Percentiles rank a stretch among this genome's conserved stretches.
phyloP scores from a whole-genome alignment of 78 protist genomes.

The Chrysochromulina parva region DNA sequence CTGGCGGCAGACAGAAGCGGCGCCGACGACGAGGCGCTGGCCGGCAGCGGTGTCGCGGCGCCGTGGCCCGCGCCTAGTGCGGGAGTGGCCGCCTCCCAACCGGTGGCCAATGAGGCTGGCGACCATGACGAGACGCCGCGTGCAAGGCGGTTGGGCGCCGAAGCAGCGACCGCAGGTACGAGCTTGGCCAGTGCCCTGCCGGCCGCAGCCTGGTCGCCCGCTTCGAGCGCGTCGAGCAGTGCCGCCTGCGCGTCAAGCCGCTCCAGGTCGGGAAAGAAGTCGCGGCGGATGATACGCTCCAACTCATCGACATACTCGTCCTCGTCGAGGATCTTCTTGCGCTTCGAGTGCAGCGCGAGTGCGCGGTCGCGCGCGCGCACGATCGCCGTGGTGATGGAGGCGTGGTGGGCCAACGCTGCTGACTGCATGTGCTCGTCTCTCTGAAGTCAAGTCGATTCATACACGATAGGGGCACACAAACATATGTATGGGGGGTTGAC shows the following conservation, averaged over 20 bases:
- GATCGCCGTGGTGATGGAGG: too few species aligned
- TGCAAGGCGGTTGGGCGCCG: neutral
- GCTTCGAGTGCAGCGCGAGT: neutral
- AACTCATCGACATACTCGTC: slow-evolving; percentile 52
- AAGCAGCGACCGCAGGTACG: neutral
- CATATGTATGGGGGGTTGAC: too few species aligned
- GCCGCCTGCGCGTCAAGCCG: slow-evolving; percentile 51
- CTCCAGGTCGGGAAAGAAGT: slow-evolving; percentile 68
- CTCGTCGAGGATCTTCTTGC: slow-evolving; percentile 38
- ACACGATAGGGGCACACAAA: too few species aligned
- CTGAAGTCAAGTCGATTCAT: too few species aligned
- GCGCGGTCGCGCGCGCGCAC: neutral
- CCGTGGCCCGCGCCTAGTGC: too few species aligned
- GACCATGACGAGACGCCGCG: neutral
- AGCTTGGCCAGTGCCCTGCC: too few species aligned
- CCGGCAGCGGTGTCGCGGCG: neutral
- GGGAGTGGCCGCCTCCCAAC: too few species aligned
- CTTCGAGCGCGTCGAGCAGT: slow-evolving; percentile 61
- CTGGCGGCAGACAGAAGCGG: neutral
- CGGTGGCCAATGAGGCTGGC: neutral
- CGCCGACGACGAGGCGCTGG: neutral
- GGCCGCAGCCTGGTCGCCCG: neutral
- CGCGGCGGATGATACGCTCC: slow-evolving; percentile 60
- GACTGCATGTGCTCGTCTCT: too few species aligned
- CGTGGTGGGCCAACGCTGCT: too few species aligned